These are phyloP conservation scores for Backusella luteola DNA, from an alignment of 192 early-diverging fungal genomes.

Conservation along the genomic window DNA sequence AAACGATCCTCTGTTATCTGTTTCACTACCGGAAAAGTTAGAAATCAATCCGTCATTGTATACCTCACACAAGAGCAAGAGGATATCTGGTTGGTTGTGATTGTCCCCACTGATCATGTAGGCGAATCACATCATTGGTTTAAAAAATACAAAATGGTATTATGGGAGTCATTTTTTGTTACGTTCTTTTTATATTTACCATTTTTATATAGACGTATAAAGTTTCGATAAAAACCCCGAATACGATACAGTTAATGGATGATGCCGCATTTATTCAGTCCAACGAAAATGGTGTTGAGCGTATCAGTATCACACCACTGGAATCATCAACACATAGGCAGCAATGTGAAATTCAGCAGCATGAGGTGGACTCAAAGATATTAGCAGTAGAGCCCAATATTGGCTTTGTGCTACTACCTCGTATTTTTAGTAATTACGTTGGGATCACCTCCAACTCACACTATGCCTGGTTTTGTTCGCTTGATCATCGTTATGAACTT, in stretches of 20 bases:
- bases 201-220: not conserved
- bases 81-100: not conserved
- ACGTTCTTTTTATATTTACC: not conserved
- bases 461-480: not conserved
- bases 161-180: not conserved
- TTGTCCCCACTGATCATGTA: not conserved
- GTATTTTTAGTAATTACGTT: not conserved
- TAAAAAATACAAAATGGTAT: not conserved
- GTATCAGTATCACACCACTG: not conserved
- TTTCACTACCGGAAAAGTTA: not conserved
- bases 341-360: not conserved
- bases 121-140: not conserved
- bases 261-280: not conserved
- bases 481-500: not conserved
- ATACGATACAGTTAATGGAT: conserved; percentile 4
- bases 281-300: not conserved
- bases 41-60: not conserved
- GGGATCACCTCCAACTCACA: not conserved
- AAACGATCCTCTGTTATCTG: not conserved
- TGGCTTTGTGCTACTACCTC: not conserved
- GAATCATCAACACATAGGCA: not conserved
- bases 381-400: not conserved
- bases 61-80: conserved; percentile 4
- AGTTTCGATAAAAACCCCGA: not conserved
- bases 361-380: not conserved